Conservation (phyloP, 176 grass and related monocot species). For the Saccharum spontaneum region DNA sequence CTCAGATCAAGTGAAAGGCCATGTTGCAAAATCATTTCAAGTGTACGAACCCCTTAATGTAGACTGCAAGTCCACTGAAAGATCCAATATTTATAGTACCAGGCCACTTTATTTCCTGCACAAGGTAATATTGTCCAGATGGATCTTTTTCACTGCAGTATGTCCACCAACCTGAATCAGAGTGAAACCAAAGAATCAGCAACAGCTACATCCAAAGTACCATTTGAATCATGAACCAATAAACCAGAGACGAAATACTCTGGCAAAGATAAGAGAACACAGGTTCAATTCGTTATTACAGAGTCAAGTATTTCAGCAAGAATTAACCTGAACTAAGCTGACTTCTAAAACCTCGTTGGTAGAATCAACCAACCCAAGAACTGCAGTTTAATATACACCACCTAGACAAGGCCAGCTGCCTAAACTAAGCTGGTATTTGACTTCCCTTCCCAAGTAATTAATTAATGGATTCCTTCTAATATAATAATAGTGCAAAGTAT, state of each 20-base stretch:
- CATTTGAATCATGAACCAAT: background rate
- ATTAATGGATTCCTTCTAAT: background rate
- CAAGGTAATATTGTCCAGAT: background rate
- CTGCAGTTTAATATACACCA: background rate
- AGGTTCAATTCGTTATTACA: background rate
- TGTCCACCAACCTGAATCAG: constrained; percentile 18
- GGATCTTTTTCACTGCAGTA: background rate
- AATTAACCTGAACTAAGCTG: background rate
- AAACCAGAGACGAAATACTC: background rate
- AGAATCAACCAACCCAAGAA: background rate
- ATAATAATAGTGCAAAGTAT: background rate
- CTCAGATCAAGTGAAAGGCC: constrained; percentile 18
- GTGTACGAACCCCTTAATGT: constrained; percentile 4
- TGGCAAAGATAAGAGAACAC: background rate
- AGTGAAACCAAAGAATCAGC: constrained; percentile 13
- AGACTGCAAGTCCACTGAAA: background rate
- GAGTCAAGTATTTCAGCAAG: background rate
- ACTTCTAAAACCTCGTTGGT: background rate
- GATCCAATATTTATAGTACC: background rate
- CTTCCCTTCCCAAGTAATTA: background rate
- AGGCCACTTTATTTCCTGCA: background rate
- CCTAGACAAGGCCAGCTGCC: background rate
- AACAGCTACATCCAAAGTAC: constrained; percentile 6
- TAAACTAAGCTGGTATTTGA: background rate
- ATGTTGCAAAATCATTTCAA: constrained; percentile 25